These are phyloP conservation scores for Leptodontidium sp. DNA, from an alignment of 2,329 filamentous ascomycete species.

Conservation along the genomic window DNA sequence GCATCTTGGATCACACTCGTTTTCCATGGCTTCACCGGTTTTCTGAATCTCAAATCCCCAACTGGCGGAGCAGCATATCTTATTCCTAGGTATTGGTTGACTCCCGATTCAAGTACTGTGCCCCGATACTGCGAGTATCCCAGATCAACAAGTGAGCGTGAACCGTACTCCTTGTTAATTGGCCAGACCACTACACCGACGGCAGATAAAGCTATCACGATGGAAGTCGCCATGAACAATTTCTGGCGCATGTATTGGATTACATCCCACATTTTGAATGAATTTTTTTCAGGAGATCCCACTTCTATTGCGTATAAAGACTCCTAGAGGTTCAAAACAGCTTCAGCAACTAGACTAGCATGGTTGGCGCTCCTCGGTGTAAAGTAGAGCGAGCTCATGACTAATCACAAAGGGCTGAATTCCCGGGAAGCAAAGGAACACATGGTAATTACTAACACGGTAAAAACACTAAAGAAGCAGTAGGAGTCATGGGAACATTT, in stretches of 20 bases:
- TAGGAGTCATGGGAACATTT: too few species aligned
- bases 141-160: slow-evolving; percentile 59
- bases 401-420: too few species aligned
- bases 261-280: background rate
- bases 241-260: background rate
- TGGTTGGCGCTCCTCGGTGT: too few species aligned
- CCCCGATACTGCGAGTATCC: slow-evolving; percentile 73
- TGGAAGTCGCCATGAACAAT: background rate
- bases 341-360: too few species aligned
- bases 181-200: background rate
- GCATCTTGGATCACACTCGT: slow-evolving; percentile 35
- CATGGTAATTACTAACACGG: too few species aligned
- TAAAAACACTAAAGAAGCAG: too few species aligned
- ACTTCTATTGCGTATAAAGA: too few species aligned
- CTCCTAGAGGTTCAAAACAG: too few species aligned
- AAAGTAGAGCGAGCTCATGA: too few species aligned
- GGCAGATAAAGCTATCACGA: background rate
- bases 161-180: background rate
- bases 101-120: slow-evolving; percentile 57
- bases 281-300: too few species aligned
- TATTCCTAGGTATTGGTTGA: slow-evolving; percentile 77
- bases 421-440: too few species aligned
- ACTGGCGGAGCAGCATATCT: slow-evolving; percentile 75
- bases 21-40: slow-evolving; percentile 55
- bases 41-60: slow-evolving; percentile 69